Evolutionary conservation across 371 early-diverging fungal genomes (phyloP).

Genomic region (Mucor lusitanicus): DNA sequence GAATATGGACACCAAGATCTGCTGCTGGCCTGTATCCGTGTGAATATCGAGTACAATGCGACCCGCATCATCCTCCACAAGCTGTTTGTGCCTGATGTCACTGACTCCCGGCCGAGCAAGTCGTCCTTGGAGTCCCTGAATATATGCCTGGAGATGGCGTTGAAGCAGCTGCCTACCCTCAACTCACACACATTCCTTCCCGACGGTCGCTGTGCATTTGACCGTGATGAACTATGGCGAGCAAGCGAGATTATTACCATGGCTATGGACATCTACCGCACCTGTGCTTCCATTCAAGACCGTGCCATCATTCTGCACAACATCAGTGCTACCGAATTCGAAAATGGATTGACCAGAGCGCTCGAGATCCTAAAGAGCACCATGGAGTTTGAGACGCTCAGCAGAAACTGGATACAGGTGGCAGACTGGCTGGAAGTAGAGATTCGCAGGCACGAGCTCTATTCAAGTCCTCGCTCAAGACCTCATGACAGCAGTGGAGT

Average conservation of each 20-base stretch:
- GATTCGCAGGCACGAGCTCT: slow-evolving; percentile 38
- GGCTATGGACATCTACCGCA: slow-evolving; percentile 40
- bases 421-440: slow-evolving; percentile 47
- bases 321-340: slow-evolving; percentile 27
- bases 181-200: slow-evolving; percentile 30
- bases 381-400: slow-evolving; percentile 28
- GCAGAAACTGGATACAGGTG: slow-evolving; percentile 41
- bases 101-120: slow-evolving; percentile 34
- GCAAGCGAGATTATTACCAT: slow-evolving; percentile 41
- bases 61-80: slow-evolving; percentile 51
- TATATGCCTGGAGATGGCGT: slow-evolving; percentile 36
- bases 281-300: slow-evolving; percentile 28
- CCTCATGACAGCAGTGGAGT: neutral
- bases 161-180: slow-evolving; percentile 34
- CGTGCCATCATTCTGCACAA: slow-evolving; percentile 24
- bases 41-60: slow-evolving; percentile 53
- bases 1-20: slow-evolving; percentile 47
- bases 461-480: slow-evolving; percentile 6
- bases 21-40: slow-evolving; percentile 38
- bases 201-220: slow-evolving; percentile 43
- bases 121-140: slow-evolving; percentile 45
- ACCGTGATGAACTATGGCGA: slow-evolving; percentile 50
- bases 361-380: slow-evolving; percentile 32
- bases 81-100: slow-evolving; percentile 44
- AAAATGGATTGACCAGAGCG: slow-evolving; percentile 33